Evolutionary conservation across 2,329 filamentous ascomycete genomes (phyloP).

Genomic region (Aspergillus sp.): DNA sequence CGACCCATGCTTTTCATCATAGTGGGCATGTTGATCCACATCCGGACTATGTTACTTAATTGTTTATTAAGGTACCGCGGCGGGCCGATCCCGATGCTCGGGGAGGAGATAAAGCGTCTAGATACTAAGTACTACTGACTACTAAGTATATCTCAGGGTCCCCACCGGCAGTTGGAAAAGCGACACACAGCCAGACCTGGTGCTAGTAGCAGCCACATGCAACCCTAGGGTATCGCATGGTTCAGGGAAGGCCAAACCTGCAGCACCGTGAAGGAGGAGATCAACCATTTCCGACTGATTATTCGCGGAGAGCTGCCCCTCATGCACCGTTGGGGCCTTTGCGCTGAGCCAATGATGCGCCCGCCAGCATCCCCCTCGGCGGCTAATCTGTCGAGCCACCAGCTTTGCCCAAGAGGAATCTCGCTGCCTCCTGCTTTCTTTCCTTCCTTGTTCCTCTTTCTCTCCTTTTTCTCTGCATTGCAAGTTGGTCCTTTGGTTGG

Average conservation of each 20-base stretch:
- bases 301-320: conserved; percentile 17
- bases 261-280: neutral
- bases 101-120: neutral
- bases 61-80: neutral
- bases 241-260: neutral
- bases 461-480: neutral
- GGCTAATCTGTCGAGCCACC: conserved; percentile 14
- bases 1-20: no score
- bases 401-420: conserved; percentile 7
- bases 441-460: neutral
- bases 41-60: no score
- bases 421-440: conserved; percentile 3
- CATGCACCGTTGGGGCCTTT: conserved; percentile 6
- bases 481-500: neutral
- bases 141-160: no score
- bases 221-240: neutral
- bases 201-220: neutral
- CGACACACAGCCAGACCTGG: neutral
- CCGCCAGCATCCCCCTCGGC: conserved; percentile 17
- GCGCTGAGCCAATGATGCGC: conserved; percentile 20
- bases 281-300: neutral
- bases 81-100: conserved; percentile 2
- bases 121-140: no score
- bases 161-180: no score
- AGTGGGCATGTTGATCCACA: no score